A percentile compares a stretch with the other conserved stretches of the same genome.
Evolutionary conservation across 257 asterid genomes (phyloP).

Genomic region (Voacanga thouarsii): DNA sequence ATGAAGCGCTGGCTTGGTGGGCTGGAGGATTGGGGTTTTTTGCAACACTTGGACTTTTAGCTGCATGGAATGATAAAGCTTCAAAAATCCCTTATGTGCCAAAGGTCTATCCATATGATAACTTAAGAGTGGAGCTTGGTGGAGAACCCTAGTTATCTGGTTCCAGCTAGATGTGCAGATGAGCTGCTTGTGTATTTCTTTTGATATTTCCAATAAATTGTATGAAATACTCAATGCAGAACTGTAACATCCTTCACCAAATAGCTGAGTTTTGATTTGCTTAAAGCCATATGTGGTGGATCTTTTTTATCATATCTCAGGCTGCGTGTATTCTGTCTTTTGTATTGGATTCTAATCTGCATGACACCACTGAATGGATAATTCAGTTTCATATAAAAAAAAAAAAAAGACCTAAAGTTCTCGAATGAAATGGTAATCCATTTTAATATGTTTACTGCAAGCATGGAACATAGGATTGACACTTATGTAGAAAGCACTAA

Average conservation of each 20-base stretch:
- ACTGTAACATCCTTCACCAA: constrained; percentile 17
- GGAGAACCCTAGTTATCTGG: constrained; percentile 52
- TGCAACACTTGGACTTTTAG: constrained; percentile 64
- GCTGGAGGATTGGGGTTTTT: constrained; percentile 79
- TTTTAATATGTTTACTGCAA: too few relatives aligned
- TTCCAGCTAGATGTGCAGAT: constrained; percentile 6
- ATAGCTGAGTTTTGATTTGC: constrained; percentile 6
- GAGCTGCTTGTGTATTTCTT: not conserved
- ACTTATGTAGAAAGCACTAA: too few relatives aligned
- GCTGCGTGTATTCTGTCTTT: not conserved
- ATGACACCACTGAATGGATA: not conserved
- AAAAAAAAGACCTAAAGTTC: too few relatives aligned
- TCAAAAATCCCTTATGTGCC: constrained; percentile 79
- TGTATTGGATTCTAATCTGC: not conserved
- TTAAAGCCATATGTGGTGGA: constrained; percentile 2
- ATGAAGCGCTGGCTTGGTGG: constrained; percentile 93
- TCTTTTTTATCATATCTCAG: not conserved
- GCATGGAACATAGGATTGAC: too few relatives aligned
- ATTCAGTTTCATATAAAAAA: not conserved
- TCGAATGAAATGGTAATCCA: too few relatives aligned
- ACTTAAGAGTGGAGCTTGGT: constrained; percentile 83
- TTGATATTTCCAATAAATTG: constrained; percentile 11
- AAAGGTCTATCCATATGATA: constrained; percentile 76
- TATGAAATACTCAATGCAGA: constrained; percentile 22
- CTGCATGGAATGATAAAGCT: constrained; percentile 93